Percentiles rank a stretch among this genome's conserved stretches.
phyloP scores from a whole-genome alignment of 2,329 filamentous ascomycete genomes.

The Berkeleyomyces basicola region DNA sequence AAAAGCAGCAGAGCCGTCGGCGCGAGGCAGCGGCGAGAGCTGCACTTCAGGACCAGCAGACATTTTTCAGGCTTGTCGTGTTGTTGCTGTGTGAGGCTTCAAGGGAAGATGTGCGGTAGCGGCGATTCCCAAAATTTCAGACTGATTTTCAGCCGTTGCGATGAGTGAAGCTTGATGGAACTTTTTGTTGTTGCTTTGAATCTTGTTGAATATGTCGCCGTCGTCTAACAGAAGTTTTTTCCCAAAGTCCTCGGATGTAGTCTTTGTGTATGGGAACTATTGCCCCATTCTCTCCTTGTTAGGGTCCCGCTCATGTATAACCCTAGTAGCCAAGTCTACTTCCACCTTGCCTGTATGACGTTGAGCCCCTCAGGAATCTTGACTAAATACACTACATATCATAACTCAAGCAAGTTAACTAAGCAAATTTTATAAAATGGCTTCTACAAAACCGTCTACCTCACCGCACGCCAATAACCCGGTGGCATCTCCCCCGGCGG shows the following conservation, averaged over 20 bases:
- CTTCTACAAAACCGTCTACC: neutral
- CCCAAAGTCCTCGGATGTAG: neutral
- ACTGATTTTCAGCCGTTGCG: too few relatives aligned
- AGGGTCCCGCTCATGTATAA: neutral
- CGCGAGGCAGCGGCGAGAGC: conserved; percentile 45
- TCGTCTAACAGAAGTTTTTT: neutral
- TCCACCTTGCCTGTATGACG: neutral
- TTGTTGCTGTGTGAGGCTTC: neutral
- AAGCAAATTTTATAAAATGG: neutral
- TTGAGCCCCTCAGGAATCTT: neutral
- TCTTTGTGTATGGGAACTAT: neutral
- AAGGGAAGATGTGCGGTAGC: neutral
- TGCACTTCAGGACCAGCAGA: conserved; percentile 31
- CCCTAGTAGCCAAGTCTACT: neutral
- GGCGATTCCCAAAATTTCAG: neutral
- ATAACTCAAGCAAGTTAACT: neutral
- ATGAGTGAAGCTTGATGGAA: too few relatives aligned
- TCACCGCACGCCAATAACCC: conserved; percentile 4
- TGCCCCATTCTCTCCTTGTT: neutral
- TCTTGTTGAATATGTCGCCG: too few relatives aligned
- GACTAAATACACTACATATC: neutral
- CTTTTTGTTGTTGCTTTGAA: too few relatives aligned
- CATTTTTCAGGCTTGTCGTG: conserved; percentile 8
- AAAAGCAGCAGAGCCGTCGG: conserved; percentile 69
- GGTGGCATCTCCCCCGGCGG: conserved; percentile 22